Conservation (phyloP, 1,284 basidiomycete genomes). For the Agaricales sp. region DNA sequence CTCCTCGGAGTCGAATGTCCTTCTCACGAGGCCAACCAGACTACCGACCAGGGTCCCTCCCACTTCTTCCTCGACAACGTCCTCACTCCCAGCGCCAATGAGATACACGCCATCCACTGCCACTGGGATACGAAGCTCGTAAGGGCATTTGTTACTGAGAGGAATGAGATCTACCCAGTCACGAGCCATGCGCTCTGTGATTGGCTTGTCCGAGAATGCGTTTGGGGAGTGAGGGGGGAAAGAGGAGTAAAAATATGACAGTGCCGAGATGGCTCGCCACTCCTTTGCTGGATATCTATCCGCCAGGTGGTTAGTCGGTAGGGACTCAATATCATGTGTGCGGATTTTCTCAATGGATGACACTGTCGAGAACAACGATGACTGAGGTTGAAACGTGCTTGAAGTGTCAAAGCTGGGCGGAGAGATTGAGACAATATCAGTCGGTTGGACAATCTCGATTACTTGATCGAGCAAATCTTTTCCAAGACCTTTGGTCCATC, state of each 20-base stretch:
- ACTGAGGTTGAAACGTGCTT: no score
- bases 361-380: constrained; percentile 2
- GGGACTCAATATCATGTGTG: constrained; percentile 26
- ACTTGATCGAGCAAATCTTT: constrained; percentile 59
- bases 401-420: constrained; percentile 13
- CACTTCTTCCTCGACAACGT: constrained; percentile 60
- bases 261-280: constrained; percentile 56
- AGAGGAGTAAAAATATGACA: constrained; percentile 79
- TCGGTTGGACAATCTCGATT: constrained; percentile 64
- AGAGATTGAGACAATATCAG: constrained; percentile 52
- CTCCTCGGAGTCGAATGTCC: constrained; percentile 27
- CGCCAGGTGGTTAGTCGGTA: constrained; percentile 20
- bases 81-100: constrained; percentile 63
- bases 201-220: constrained; percentile 26
- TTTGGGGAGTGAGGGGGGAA: constrained; percentile 25
- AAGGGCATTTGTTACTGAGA: constrained; percentile 59
- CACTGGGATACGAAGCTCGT: constrained; percentile 44
- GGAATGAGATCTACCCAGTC: constrained; percentile 66
- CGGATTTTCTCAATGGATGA: constrained; percentile 8
- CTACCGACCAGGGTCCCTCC: constrained; percentile 70
- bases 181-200: constrained; percentile 20
- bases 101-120: constrained; percentile 57
- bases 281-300: constrained; percentile 63
- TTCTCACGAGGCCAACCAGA: constrained; percentile 64
- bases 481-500: constrained; percentile 93